Evolutionary conservation across 1,139 yeast species (phyloP), one percentile per base, ranked within the genome.

Genomic region (Scheffersomyces titani): DNA sequence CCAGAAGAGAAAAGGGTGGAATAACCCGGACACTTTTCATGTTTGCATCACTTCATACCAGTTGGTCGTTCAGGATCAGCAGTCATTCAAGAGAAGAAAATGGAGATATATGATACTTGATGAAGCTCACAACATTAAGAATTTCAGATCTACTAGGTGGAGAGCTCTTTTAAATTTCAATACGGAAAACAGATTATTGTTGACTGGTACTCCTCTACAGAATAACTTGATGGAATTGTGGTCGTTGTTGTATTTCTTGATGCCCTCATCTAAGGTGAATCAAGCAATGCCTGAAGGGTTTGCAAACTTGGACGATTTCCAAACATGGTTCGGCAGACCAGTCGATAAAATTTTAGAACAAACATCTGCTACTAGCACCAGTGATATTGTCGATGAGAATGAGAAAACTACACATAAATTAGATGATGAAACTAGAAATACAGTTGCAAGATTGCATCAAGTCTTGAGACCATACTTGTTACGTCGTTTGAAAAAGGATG

Each of bases 41-140:
- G 96, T 96, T 13, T 93, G 98, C 69, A 94, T 96, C 61, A 96
- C 98, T 0, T 93, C 98, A 0, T 96, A 96, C 69, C 99, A 96
- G 71, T 80, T 96, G 54, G 98, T 96, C 16, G 93, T 96, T 13
- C 98, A 96, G 70, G 99, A 96, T 72, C 98, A 94, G 62, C 93
- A 89, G 62, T 92, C 96, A 0, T 96, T 96, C 73, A 87, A 93
- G 63, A 83, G 99, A 68, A 90, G 96, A 68, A 86, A 83, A 65
- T 94, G 99, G 99, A 90, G 88, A 69, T 94, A 93, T 70, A 90
- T 96, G 97, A 92, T 94, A 65, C 80, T 94, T 59, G 99, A 96
- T 74, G 99, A 96, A 70, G 99, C 99, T 0, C 99, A 96, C 71
- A 96, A 96, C 66, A 96, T 96, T 73, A 96, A 96, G 71, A 96